Base-by-base conservation (phyloP, 192 early-diverging fungal species). In the Coemansia sp. region DNA sequence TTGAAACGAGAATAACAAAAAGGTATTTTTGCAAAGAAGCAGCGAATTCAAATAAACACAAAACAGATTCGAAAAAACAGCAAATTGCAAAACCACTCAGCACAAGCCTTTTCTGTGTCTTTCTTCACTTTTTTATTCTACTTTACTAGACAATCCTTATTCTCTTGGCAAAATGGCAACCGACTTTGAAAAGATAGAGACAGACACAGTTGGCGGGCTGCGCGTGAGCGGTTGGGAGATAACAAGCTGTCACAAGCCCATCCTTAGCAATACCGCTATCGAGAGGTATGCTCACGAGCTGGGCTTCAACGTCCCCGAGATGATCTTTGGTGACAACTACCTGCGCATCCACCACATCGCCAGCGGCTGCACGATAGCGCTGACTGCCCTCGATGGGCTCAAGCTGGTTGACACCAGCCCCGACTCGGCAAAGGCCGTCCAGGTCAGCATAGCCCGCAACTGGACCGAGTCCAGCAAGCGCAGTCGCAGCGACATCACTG, bases 301-400 rank as follows among this genome's bases (percentile, higher is more conserved):
- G 56, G 85, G 85, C 7, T 87, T 96, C 52, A 92, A 91, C 38
- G 86, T 91, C 16, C 96, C 96, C 34, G 96, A 98, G 81, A 98
- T 98, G 96, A 91, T 96, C 36, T 98, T 97, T 88, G 95, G 95
- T 52, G 88, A 91, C 84, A 96, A 94, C 83, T 84, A 82, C 65
- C 79, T 98, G 26, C 75, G 67, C 6, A 63, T 93, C 41, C 51
- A 72, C 34, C 88, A 94, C 67, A 69, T 72, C 4, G 46, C 63
- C 8, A 78, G 84, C 15, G 89, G 85, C 24, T 67, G 88, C 49
- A 66, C 78, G 21, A 66, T 92, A 20, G 75, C 71, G 34, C 92
- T 92, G 60, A 78, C 73, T 14, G 91, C 96, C 0, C 69, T 89
- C 39, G 91, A 93, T 63, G 95, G 94, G 6, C 76, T 98, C 35